Percentiles rank a stretch among this genome's conserved stretches.
These are phyloP conservation scores for Beauveria caledonica DNA, from an alignment of 2,329 filamentous ascomycete species.

Conservation along the genomic window DNA sequence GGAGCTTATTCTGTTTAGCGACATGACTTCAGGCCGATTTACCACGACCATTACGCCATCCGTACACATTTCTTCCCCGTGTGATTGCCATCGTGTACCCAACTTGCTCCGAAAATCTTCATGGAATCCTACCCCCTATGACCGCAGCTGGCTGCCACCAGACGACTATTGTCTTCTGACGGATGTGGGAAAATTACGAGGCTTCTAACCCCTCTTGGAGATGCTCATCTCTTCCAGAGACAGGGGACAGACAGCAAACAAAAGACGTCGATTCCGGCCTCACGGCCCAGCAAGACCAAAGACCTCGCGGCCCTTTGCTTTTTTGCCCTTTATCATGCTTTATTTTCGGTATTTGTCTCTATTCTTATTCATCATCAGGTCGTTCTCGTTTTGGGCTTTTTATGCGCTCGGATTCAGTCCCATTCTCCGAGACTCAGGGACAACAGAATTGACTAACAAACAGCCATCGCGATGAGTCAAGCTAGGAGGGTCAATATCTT, in stretches of 20 bases:
- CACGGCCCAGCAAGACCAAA: conserved; percentile 22
- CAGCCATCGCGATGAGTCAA: too few relatives aligned
- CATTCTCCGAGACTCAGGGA: too few relatives aligned
- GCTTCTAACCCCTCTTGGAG: conserved; percentile 6
- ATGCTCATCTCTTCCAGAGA: conserved; percentile 11
- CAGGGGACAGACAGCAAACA: conserved; percentile 1
- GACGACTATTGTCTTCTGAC: neutral
- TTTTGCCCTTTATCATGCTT: neutral
- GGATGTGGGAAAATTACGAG: neutral
- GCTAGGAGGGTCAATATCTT: neutral
- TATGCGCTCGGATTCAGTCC: too few relatives aligned
- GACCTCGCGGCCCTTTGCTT: conserved; percentile 20
- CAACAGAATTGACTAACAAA: too few relatives aligned
- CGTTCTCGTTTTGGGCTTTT: neutral
- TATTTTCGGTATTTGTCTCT: neutral
- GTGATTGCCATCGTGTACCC: too few relatives aligned
- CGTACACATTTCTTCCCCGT: too few relatives aligned
- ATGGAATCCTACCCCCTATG: neutral
- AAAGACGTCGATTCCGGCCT: conserved; percentile 15
- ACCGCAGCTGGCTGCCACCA: neutral
- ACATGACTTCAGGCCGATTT: too few relatives aligned
- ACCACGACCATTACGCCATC: too few relatives aligned
- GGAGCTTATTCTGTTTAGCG: neutral
- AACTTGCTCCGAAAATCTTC: too few relatives aligned
- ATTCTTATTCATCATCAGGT: neutral